Conservation (phyloP, 805 yeast genomes). For the Nakazawaea molendinolei region DNA sequence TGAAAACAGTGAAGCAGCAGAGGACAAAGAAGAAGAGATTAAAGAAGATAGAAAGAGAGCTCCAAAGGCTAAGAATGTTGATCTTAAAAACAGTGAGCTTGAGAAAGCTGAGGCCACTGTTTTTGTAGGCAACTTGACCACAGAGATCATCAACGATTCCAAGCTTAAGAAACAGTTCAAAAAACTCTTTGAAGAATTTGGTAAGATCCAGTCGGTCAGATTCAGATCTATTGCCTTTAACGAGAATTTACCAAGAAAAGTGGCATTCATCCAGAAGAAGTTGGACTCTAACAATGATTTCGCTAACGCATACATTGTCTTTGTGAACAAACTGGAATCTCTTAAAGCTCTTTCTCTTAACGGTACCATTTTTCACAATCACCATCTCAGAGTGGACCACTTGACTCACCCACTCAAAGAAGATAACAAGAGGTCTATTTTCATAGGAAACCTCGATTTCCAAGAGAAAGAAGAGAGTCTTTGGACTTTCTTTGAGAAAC, state of each 20-base stretch:
- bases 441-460: constrained; percentile 91
- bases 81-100: constrained; percentile 63
- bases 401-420: constrained; percentile 87
- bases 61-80: constrained; percentile 40
- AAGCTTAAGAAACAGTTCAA: constrained; percentile 57
- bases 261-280: constrained; percentile 77
- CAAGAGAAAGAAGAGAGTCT: constrained; percentile 86
- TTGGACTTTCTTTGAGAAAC: constrained; percentile 67
- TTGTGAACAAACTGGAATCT: constrained; percentile 44
- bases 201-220: constrained; percentile 67
- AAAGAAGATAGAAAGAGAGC: constrained; percentile 16
- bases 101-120: constrained; percentile 80
- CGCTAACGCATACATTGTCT: constrained; percentile 86
- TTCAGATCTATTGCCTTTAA: constrained; percentile 89
- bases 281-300: constrained; percentile 74
- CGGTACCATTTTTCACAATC: constrained; percentile 58
- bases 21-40: constrained; percentile 18
- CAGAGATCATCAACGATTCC: constrained; percentile 59
- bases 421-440: constrained; percentile 76
- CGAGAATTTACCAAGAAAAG: constrained; percentile 84
- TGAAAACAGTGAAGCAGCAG: constrained; percentile 14
- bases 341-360: constrained; percentile 47
- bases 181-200: constrained; percentile 45
- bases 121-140: constrained; percentile 81
- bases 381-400: constrained; percentile 87